Evolutionary conservation across 148 eudicot genomes (phyloP).

Genomic region (Cornus controversa): DNA sequence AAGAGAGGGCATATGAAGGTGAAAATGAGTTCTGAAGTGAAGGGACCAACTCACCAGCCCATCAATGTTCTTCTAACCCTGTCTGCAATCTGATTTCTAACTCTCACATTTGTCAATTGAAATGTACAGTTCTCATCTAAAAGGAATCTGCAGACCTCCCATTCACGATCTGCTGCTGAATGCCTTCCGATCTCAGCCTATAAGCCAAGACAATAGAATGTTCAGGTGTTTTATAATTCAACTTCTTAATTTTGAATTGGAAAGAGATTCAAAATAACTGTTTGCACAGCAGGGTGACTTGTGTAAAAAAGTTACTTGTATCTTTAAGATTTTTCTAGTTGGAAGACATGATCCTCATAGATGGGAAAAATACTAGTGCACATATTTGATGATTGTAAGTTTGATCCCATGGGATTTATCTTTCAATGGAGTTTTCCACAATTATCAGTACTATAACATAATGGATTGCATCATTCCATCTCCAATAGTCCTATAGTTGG

Average conservation of each 20-base stretch:
- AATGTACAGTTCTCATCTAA: slow-evolving; percentile 58
- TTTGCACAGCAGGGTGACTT: background rate
- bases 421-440: background rate
- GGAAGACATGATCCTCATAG: background rate
- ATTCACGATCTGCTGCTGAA: slow-evolving; percentile 63
- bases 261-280: background rate
- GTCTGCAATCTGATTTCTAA: slow-evolving; percentile 68
- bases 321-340: too few species aligned
- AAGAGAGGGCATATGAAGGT: background rate
- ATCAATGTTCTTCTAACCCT: slow-evolving; percentile 71
- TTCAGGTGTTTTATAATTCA: background rate
- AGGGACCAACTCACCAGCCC: slow-evolving; percentile 61
- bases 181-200: slow-evolving; percentile 89
- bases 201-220: slow-evolving; percentile 8
- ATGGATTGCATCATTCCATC: too few species aligned
- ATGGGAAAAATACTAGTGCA: too few species aligned
- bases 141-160: slow-evolving; percentile 90
- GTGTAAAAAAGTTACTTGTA: background rate
- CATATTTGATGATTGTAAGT: background rate
- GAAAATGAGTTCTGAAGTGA: background rate
- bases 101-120: slow-evolving; percentile 38
- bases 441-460: background rate
- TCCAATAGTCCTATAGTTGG: too few species aligned
- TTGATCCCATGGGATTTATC: background rate
- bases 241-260: background rate